Conservation (phyloP, 805 yeast species). For the Hanseniaspora vineae region DNA sequence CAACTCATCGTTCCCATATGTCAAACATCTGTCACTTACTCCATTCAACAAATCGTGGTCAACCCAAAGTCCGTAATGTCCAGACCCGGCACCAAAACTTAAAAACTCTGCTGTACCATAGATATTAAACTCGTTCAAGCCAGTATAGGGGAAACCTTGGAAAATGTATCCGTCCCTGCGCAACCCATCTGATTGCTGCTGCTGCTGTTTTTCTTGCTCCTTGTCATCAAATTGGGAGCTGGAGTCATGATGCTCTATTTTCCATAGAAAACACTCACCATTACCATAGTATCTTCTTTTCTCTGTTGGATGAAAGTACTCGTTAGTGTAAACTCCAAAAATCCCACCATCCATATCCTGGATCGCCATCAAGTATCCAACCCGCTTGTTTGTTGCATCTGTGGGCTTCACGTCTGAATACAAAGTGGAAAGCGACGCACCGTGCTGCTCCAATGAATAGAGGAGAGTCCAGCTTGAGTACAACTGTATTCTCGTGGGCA, state of each 20-base stretch:
- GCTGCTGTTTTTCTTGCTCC: constrained; percentile 8
- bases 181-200: constrained; percentile 2
- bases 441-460: constrained; percentile 86
- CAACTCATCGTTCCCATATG: constrained; percentile 82
- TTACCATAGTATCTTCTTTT: constrained; percentile 74
- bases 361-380: constrained; percentile 66
- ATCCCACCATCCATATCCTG: constrained; percentile 48
- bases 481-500: constrained; percentile 73
- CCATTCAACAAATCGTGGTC: constrained; percentile 66
- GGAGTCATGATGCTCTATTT: constrained; percentile 34
- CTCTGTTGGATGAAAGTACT: constrained; percentile 57
- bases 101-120: constrained; percentile 68
- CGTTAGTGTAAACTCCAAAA: constrained; percentile 76
- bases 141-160: constrained; percentile 79
- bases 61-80: constrained; percentile 77
- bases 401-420: constrained; percentile 44
- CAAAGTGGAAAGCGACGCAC: constrained; percentile 72
- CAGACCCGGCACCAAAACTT: constrained; percentile 85
- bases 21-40: constrained; percentile 62
- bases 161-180: constrained; percentile 31
- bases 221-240: constrained; percentile 4
- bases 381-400: constrained; percentile 28
- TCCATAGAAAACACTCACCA: constrained; percentile 93
- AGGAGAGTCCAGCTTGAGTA: constrained; percentile 63
- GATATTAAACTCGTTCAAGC: constrained; percentile 72